A percentile compares a stretch with the other conserved stretches of the same genome.
phyloP scores from a whole-genome alignment of 2,329 filamentous ascomycete species.

The Taxawa tesnikishii region DNA sequence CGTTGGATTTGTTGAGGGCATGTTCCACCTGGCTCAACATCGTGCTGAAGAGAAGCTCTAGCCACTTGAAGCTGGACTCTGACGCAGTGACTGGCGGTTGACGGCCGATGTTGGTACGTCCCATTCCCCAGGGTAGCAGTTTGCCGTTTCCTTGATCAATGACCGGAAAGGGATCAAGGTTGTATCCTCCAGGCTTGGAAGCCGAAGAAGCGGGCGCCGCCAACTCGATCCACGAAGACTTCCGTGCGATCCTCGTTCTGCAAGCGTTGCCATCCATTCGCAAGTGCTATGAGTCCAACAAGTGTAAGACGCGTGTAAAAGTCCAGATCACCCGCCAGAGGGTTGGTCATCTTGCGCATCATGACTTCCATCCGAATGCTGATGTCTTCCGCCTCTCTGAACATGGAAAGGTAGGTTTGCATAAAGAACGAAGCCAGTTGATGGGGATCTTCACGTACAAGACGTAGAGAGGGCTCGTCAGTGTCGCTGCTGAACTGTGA shows the following conservation, averaged over 20 bases:
- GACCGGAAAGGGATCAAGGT: conserved; percentile 13
- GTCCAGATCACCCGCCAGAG: conserved; percentile 2
- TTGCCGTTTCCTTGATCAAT: conserved; percentile 6
- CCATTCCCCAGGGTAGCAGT: background rate
- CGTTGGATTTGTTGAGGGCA: background rate
- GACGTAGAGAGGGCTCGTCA: background rate
- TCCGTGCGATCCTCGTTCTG: conserved; percentile 18
- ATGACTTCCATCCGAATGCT: conserved; percentile 5
- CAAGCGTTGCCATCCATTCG: conserved; percentile 11
- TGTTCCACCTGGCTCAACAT: conserved; percentile 1
- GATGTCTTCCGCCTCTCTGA: conserved; percentile 25
- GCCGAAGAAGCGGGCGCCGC: conserved; percentile 11
- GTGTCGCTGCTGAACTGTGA: background rate
- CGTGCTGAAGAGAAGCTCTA: conserved; percentile 1
- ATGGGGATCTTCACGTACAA: conserved; percentile 22
- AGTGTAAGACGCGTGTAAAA: conserved; percentile 16
- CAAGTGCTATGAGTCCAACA: conserved; percentile 13
- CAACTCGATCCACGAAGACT: conserved; percentile 20
- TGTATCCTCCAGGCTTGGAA: conserved; percentile 10
- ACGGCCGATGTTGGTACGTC: conserved; percentile 1
- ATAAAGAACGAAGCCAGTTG: conserved; percentile 29
- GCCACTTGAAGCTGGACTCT: conserved; percentile 1
- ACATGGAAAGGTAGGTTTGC: conserved; percentile 34
- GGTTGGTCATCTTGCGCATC: background rate
- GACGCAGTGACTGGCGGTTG: conserved; percentile 1